Base-by-base conservation (phyloP, 306 rosid species). In the Hippophae rhamnoides region DNA sequence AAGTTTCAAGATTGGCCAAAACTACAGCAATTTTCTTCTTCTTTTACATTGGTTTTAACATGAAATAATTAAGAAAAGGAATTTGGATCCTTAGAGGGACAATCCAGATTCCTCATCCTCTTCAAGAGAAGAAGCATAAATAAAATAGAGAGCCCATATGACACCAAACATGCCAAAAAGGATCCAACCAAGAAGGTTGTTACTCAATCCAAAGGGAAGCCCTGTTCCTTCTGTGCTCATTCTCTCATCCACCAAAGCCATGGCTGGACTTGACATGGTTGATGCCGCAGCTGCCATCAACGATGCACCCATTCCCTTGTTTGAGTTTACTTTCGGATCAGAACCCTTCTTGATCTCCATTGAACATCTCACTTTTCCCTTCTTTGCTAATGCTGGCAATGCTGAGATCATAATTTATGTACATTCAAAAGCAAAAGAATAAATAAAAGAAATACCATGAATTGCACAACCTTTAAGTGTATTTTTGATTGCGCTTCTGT, bases 171-270 rank as follows among this genome's bases (percentile, higher is more conserved):
- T 86, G 54, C 75, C 96, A 0, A 84, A 48, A 7, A 92, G 78
- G 74, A 87, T 79, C 96, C 98, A 92, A 46, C 83, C 92, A 12
- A 92, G 89, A 69, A 80, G 69, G 74, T 87, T 92, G 86, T 87
- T 92, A 84, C 96, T 92, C 64, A 92, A 74, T 1, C 98, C 98
- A 66, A 87, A 87, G 25, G 98, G 98, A 67, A 92, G 92, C 25
- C 98, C 98, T 10, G 98, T 87, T 47, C 98, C 98, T 72, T 92
- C 98, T 12, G 98, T 92, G 83, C 65, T 67, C 82, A 92, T 0
- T 72, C 98, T 83, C 13, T 92, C 98, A 66, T 92, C 98, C 77
- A 92, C 98, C 82, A 92, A 63, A 42, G 92, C 98, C 89, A 85
- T 76, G 51, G 96, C 96, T 31, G 95, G 92, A 71, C 87, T 74